Evolutionary conservation across 495 filamentous ascomycete genomes (phyloP), one percentile per base, ranked within the genome.

Genomic region (Lophiotrema nucula): DNA sequence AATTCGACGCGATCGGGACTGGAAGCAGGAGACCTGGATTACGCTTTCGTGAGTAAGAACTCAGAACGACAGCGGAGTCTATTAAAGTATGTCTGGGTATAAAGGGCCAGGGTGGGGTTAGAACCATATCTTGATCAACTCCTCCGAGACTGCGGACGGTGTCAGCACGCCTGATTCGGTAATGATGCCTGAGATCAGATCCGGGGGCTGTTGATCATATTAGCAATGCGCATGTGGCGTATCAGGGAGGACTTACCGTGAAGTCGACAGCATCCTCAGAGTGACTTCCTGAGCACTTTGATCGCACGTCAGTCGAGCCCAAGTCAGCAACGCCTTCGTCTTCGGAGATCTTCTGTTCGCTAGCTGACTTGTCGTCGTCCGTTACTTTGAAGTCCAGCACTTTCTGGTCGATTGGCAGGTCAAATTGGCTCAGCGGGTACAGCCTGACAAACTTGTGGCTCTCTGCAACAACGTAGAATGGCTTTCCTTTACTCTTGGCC

Each of bases 391-490:
- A 93, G 49, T 85, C 81, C 43, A 93, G 79, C 18, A 92, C 83
- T 47, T 80, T 81, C 63, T 92, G 88, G 60, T 86, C 79, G 47
- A 92, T 82, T 28, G 83, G 85, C 45, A 93, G 76, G 66, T 91
- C 86, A 67, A 86, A 88, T 67, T 92, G 88, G 45, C 84, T 82
- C 15, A 90, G 68, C 6, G 90, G 90, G 65, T 88, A 92, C 22
- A 92, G 74, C 54, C 89, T 77, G 31, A 92, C 90, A 65, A 95
- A 95, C 72, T 95, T 98, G 75, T 98, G 92, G 62, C 89, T 95
- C 72, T 98, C 93, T 3, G 89, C 89, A 5, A 90, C 90, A 22
- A 95, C 91, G 67, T 91, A 95, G 69, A 97, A 89, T 0, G 88
- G 87, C 67, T 89, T 90, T 4, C 82, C 80, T 54, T 85, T 82